These are phyloP conservation scores for Psilocybe mexicana DNA, from an alignment of 1,284 basidiomycete genomes.

Conservation along the genomic window DNA sequence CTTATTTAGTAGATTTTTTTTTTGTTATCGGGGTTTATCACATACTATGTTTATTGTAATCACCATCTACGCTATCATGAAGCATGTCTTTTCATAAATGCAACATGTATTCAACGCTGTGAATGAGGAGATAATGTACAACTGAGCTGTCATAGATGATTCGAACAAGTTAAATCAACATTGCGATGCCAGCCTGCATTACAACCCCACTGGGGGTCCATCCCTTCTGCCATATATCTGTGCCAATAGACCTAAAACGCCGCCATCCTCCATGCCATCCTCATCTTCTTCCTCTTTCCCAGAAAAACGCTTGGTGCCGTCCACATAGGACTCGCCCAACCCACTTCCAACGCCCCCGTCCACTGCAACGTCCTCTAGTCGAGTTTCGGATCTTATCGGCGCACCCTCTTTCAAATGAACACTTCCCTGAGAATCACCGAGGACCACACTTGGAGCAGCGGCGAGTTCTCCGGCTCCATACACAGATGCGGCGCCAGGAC, in stretches of 20 bases:
- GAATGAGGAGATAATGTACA: background rate
- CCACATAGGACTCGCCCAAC: constrained; percentile 74
- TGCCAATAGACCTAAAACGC: constrained; percentile 72
- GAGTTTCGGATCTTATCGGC: constrained; percentile 26
- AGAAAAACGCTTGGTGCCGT: constrained; percentile 47
- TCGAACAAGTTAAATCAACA: background rate
- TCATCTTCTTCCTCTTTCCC: constrained; percentile 52
- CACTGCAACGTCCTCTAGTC: constrained; percentile 45
- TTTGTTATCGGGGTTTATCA: background rate
- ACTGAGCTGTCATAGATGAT: background rate
- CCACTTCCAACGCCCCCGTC: constrained; percentile 61
- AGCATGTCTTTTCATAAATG: background rate
- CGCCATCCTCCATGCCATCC: constrained; percentile 61
- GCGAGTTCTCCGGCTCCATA: constrained; percentile 41
- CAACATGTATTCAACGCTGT: background rate
- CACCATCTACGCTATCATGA: background rate
- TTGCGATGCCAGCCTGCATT: constrained; percentile 11
- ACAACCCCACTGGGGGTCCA: constrained; percentile 52
- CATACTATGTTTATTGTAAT: background rate
- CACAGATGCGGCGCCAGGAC: constrained; percentile 38
- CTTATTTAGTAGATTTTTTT: background rate
- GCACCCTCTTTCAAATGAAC: constrained; percentile 22
- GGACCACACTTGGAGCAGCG: constrained; percentile 65
- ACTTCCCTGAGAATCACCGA: constrained; percentile 73
- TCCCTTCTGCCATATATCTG: constrained; percentile 73